Base-by-base conservation (phyloP, 75 land plant species). In the Cryptomeria japonica region DNA sequence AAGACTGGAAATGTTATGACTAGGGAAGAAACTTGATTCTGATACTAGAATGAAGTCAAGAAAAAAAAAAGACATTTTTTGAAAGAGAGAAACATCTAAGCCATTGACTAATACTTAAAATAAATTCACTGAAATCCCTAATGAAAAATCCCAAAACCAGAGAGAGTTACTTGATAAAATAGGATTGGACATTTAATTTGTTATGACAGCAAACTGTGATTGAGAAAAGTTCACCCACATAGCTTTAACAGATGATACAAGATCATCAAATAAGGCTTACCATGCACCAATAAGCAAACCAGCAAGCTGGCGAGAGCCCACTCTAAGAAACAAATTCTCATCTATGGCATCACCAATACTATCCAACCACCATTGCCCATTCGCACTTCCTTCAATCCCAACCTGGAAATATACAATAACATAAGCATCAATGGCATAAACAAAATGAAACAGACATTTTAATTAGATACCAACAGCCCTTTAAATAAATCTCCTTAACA, bases 301-400 rank as follows among this genome's bases (percentile, higher is more conserved):
- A 42, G 99, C 99, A 68, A 97, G 86, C 90, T 97, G 99, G 44
- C 99, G 92, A 72, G 95, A 95, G 28, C 96, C 96, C 91, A 96
- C 87, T 68, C 96, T 97, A 31, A 89, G 90, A 93, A 97, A 97
- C 70, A 89, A 89, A 13, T 93, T 94, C 84, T 95, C 94, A 82
- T 92, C 94, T 51, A 97, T 91, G 13, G 87, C 93, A 76, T 89
- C 89, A 47, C 93, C 98, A 84, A 97, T 95, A 84, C 80, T 91
- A 77, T 94, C 98, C 85, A 96, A 87, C 99, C 99, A 97, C 99
- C 98, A 97, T 68, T 96, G 97, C 34, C 99, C 98, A 86, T 91
- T 92, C 53, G 94, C 87, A 90, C 99, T 97, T 37, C 99, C 95
- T 84, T 93, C 96, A 87, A 96, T 88, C 85, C 99, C 99, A 38